Conservation (phyloP, 331 rosid species). For the Quercus tomentella region DNA sequence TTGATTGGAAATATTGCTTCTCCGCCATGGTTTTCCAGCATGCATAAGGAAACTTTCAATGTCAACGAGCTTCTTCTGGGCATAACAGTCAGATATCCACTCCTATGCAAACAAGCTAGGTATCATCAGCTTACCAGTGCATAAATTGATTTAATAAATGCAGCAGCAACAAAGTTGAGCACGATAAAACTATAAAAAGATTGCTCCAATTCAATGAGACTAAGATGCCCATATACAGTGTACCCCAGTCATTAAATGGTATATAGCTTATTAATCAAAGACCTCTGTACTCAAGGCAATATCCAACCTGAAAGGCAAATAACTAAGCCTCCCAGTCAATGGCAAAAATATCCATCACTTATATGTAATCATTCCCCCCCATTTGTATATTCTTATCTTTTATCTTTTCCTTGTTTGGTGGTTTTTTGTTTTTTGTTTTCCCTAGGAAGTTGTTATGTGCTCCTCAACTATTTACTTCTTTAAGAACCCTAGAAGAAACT, state of each 20-base stretch:
- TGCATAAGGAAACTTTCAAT: constrained; percentile 74
- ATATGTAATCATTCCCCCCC: background rate
- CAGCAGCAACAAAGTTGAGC: background rate
- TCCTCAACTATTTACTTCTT: background rate
- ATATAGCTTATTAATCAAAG: background rate
- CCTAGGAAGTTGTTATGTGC: background rate
- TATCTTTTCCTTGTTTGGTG: background rate
- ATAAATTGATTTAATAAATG: background rate
- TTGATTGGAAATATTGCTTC: constrained; percentile 41
- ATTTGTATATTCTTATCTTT: background rate
- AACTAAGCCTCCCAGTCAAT: background rate
- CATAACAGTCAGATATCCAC: constrained; percentile 80
- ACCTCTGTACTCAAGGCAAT: background rate
- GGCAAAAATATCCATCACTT: background rate
- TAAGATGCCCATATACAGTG: background rate
- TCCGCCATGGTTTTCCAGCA: constrained; percentile 92
- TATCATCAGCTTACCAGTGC: constrained; percentile 1
- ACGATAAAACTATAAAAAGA: background rate
- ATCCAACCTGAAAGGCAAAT: background rate
- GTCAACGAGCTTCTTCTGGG: constrained; percentile 72
- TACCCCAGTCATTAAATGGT: background rate
- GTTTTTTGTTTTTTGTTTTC: background rate
- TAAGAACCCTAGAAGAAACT: background rate
- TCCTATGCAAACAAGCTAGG: constrained; percentile 45
- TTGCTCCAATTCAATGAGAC: background rate